phyloP scores from a whole-genome alignment of 1,284 basidiomycete genomes.

The Hemileia vastatrix region DNA sequence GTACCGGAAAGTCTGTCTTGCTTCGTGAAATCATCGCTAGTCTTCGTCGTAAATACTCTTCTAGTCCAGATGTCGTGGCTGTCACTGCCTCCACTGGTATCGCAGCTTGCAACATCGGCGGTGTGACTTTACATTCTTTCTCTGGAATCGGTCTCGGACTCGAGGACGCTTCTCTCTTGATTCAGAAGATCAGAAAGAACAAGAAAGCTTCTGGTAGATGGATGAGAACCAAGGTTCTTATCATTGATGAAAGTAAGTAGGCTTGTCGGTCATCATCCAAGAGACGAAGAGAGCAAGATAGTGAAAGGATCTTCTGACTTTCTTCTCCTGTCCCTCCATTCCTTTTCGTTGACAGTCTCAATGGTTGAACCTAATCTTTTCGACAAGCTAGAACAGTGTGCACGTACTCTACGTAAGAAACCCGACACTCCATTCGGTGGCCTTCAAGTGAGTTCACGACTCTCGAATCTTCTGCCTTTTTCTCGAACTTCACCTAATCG shows the following conservation, averaged over 20 bases:
- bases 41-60: conserved; percentile 51
- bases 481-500: conserved; percentile 1
- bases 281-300: neutral
- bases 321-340: conserved; percentile 6
- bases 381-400: conserved; percentile 71
- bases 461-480: neutral
- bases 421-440: conserved; percentile 66
- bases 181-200: conserved; percentile 59
- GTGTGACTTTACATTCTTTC: conserved; percentile 86
- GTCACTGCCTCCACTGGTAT: conserved; percentile 86
- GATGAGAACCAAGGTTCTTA: conserved; percentile 56
- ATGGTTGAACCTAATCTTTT: conserved; percentile 93
- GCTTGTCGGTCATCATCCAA: neutral
- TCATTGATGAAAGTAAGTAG: conserved; percentile 81
- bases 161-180: conserved; percentile 49
- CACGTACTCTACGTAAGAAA: conserved; percentile 56
- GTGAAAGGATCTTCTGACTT: conserved; percentile 22
- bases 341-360: conserved; percentile 56
- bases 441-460: conserved; percentile 63
- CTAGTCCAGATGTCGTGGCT: conserved; percentile 55
- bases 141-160: conserved; percentile 74
- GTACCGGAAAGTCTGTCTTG: conserved; percentile 88
- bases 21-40: conserved; percentile 74
- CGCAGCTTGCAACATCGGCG: conserved; percentile 87
- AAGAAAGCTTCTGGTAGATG: conserved; percentile 55